phyloP scores from a whole-genome alignment of 2,329 filamentous ascomycete species.

The Zymoseptoria brevis region DNA sequence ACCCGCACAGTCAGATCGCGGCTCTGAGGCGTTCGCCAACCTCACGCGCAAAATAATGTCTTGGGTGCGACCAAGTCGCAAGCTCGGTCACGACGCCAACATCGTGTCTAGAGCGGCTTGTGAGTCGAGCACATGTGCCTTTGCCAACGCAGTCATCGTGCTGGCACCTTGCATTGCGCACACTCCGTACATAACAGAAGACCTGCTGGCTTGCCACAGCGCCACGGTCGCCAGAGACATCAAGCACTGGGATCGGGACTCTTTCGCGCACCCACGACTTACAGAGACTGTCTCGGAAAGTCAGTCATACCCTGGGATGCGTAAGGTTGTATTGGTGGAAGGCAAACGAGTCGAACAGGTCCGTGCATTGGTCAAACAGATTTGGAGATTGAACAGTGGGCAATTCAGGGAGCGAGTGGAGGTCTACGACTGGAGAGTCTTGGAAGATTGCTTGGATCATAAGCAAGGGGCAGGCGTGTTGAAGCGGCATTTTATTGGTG shows the following conservation, averaged over 20 bases:
- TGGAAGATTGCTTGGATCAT: constrained; percentile 20
- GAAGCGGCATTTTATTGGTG: constrained; percentile 21
- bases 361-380: constrained; percentile 8
- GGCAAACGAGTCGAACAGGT: constrained; percentile 14
- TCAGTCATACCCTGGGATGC: constrained; percentile 25
- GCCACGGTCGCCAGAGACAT: constrained; percentile 8
- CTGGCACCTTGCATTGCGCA: constrained; percentile 25
- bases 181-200: constrained; percentile 23
- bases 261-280: constrained; percentile 14
- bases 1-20: background rate
- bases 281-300: constrained; percentile 25
- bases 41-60: constrained; percentile 4
- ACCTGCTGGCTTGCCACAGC: constrained; percentile 21
- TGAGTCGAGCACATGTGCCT: constrained; percentile 13
- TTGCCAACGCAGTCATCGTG: constrained; percentile 18
- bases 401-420: constrained; percentile 23
- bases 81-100: background rate
- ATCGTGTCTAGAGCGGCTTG: constrained; percentile 5
- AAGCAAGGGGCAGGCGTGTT: constrained; percentile 10
- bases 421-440: constrained; percentile 27
- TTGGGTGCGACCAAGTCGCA: constrained; percentile 1
- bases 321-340: constrained; percentile 29
- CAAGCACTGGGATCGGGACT: constrained; percentile 27
- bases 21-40: constrained; percentile 3
- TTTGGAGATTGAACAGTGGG: constrained; percentile 19